Percentiles rank a stretch among this genome's conserved stretches.
Evolutionary conservation across 441 rosid genomes (phyloP).

Genomic region (Hypseocharis bilobata): DNA sequence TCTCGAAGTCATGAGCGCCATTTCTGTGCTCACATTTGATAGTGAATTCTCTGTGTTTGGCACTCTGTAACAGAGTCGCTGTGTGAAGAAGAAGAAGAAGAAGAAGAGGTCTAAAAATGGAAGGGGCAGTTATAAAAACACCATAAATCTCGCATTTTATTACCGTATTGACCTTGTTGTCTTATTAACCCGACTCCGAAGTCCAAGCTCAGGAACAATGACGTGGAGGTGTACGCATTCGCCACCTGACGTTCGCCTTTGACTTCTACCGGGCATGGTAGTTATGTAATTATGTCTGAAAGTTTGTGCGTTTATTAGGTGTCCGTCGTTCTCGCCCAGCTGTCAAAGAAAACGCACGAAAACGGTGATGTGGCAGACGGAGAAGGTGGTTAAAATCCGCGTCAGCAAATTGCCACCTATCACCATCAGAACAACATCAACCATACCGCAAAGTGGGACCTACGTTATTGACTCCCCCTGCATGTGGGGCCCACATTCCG

Average conservation of each 20-base stretch:
- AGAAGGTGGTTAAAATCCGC: background rate
- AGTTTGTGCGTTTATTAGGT: no score
- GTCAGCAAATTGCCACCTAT: slow-evolving; percentile 15
- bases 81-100: background rate
- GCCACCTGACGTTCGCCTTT: background rate
- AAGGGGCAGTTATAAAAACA: background rate
- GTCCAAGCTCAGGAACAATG: background rate
- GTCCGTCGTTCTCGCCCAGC: background rate
- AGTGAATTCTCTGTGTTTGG: background rate
- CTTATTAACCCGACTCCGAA: background rate
- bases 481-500: background rate
- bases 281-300: background rate
- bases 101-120: slow-evolving; percentile 5
- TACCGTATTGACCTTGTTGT: slow-evolving; percentile 20
- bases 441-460: background rate
- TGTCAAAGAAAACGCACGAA: background rate
- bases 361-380: slow-evolving; percentile 16
- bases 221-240: no score
- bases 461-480: no score
- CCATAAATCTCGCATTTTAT: background rate
- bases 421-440: background rate
- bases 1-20: slow-evolving; percentile 34
- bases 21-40: slow-evolving; percentile 9
- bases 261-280: no score
- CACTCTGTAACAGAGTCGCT: background rate